Conservation (phyloP, 441 rosid species). For the Gossypium schwendimanii region DNA sequence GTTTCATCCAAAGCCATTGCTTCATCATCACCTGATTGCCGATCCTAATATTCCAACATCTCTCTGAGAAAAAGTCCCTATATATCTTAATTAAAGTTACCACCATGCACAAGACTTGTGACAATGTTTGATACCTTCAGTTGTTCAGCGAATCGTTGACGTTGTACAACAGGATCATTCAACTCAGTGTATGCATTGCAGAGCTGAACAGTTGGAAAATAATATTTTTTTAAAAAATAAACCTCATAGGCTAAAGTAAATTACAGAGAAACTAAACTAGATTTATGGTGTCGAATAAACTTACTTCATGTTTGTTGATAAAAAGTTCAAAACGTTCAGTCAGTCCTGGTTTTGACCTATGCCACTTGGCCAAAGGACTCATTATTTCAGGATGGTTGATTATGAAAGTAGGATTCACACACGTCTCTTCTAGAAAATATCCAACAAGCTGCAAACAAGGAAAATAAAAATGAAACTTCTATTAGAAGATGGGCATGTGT, state of each 20-base stretch:
- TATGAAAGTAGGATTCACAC: conserved; percentile 77
- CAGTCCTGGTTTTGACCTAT: conserved; percentile 52
- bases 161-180: conserved; percentile 83
- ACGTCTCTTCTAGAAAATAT: conserved; percentile 69
- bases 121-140: conserved; percentile 47
- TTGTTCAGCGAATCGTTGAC: conserved; percentile 69
- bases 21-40: conserved; percentile 80
- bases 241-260: neutral
- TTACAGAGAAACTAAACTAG: neutral
- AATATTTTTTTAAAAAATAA: neutral
- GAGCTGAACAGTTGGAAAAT: conserved; percentile 29
- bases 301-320: conserved; percentile 72
- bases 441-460: conserved; percentile 63
- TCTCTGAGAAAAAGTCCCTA: neutral
- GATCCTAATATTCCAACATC: conserved; percentile 34
- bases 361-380: conserved; percentile 94
- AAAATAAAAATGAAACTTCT: neutral
- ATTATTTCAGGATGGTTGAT: conserved; percentile 86
- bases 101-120: neutral
- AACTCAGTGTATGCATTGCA: conserved; percentile 88
- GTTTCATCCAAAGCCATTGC: conserved; percentile 84
- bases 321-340: conserved; percentile 84
- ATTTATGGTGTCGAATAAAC: neutral
- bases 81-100: neutral
- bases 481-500: neutral